Conservation (phyloP, 2,329 filamentous ascomycete species). For the Beauveria australis region DNA sequence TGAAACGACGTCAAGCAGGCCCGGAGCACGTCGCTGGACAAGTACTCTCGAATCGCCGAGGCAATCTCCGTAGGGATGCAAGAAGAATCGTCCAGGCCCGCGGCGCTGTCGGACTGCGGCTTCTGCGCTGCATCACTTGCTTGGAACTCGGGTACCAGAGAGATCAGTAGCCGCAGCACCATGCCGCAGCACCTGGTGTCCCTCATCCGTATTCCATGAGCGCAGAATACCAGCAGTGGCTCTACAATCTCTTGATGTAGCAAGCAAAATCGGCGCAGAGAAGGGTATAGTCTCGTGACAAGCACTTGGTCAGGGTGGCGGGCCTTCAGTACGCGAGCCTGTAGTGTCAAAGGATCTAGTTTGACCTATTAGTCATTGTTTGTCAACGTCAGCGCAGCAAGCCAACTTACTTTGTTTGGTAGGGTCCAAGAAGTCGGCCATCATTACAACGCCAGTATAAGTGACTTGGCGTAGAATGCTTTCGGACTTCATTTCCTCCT, state of each 20-base stretch:
- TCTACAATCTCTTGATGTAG: conserved; percentile 71
- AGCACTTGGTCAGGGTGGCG: conserved; percentile 13
- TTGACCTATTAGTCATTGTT: not conserved
- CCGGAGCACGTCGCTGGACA: conserved; percentile 80
- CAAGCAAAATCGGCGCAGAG: conserved; percentile 76
- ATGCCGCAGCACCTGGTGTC: conserved; percentile 83
- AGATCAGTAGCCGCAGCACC: conserved; percentile 78
- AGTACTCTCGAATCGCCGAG: conserved; percentile 74
- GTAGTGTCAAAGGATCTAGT: conserved; percentile 25
- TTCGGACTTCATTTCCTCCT: conserved; percentile 96
- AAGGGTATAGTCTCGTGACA: conserved; percentile 37
- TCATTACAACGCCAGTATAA: conserved; percentile 84
- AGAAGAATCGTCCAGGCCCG: conserved; percentile 27
- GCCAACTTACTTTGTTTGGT: conserved; percentile 49
- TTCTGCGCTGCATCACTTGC: conserved; percentile 21
- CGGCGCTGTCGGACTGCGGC: conserved; percentile 10
- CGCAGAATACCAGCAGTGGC: conserved; percentile 84
- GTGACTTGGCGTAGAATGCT: conserved; percentile 90
- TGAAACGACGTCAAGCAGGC: conserved; percentile 85
- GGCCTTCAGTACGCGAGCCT: conserved; percentile 17
- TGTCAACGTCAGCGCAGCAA: not conserved
- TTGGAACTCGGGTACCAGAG: conserved; percentile 71
- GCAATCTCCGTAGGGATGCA: conserved; percentile 45
- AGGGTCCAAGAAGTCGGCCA: conserved; percentile 81
- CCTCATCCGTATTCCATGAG: conserved; percentile 79